phyloP scores from a whole-genome alignment of 2,329 filamentous ascomycete genomes.

The Nigrospora osmanthi region DNA sequence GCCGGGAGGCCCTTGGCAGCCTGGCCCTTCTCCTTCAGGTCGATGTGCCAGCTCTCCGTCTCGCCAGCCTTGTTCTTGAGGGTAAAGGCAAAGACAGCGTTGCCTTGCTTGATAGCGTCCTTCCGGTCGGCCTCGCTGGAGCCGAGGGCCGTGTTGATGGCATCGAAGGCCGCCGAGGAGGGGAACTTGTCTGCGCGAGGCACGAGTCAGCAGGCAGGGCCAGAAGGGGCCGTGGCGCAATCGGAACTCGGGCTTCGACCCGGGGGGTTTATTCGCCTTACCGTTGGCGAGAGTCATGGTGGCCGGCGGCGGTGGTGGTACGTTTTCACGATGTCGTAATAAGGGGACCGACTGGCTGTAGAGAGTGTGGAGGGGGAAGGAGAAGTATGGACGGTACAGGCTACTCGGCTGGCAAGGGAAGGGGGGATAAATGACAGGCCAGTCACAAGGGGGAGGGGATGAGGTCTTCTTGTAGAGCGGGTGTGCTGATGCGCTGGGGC shows the following conservation, averaged over 20 bases:
- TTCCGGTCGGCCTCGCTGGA: constrained; percentile 63
- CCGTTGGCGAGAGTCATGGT: constrained; percentile 69
- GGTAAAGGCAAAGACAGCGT: constrained; percentile 82
- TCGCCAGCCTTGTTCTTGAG: constrained; percentile 81
- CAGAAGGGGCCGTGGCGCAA: too few relatives aligned
- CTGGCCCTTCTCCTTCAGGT: constrained; percentile 82
- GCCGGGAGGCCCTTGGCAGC: constrained; percentile 71
- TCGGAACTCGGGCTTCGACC: too few relatives aligned
- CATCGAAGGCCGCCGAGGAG: constrained; percentile 84
- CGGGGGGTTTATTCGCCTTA: constrained; percentile 25
- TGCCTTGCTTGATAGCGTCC: constrained; percentile 82
- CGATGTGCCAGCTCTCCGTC: constrained; percentile 85
- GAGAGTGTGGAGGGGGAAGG: too few relatives aligned
- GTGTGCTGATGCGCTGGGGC: too few relatives aligned
- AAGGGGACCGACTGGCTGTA: too few relatives aligned
- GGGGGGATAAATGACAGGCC: too few relatives aligned
- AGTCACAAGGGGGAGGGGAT: too few relatives aligned
- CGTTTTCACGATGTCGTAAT: too few relatives aligned
- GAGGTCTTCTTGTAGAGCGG: too few relatives aligned
- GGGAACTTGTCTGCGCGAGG: constrained; percentile 65
- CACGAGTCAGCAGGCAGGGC: constrained; percentile 3
- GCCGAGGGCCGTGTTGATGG: constrained; percentile 66
- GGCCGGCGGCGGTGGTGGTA: constrained; percentile 6
- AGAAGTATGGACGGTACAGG: too few relatives aligned
- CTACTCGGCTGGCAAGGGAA: too few relatives aligned